Evolutionary conservation across 139 green algal genomes (phyloP).

Genomic region (Axilococcus clingmanii): DNA sequence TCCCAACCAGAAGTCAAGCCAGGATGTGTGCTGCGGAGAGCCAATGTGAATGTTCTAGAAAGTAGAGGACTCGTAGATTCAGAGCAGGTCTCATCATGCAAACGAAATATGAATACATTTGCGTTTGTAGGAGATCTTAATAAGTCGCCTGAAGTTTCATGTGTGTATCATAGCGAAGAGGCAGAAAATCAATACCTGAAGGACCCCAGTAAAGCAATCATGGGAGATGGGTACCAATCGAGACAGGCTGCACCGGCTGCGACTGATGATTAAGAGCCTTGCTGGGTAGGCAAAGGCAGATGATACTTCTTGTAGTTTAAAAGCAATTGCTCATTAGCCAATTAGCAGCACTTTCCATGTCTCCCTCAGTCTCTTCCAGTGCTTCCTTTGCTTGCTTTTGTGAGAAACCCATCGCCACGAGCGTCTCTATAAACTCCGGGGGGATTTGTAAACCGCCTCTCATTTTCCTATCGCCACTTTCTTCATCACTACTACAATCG

Average conservation of each 20-base stretch:
- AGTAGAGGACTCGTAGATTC: slow-evolving; percentile 68
- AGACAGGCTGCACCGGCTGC: neutral
- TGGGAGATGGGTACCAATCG: slow-evolving; percentile 56
- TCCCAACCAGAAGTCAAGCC: slow-evolving; percentile 93
- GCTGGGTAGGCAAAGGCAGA: too few species aligned
- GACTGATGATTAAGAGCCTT: neutral
- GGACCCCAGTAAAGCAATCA: slow-evolving; percentile 43
- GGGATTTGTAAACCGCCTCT: neutral
- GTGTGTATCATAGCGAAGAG: slow-evolving; percentile 96
- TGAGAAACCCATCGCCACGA: slow-evolving; percentile 59
- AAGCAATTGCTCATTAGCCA: slow-evolving; percentile 46
- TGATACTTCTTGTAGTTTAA: slow-evolving; percentile 9
- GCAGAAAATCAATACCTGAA: slow-evolving; percentile 80
- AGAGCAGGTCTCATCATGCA: slow-evolving; percentile 77
- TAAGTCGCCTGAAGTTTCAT: slow-evolving; percentile 74
- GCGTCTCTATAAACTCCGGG: slow-evolving; percentile 13
- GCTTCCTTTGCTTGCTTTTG: slow-evolving; percentile 46
- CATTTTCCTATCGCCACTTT: neutral
- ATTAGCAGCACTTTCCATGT: slow-evolving; percentile 45
- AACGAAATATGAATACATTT: slow-evolving; percentile 98
- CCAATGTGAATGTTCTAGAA: slow-evolving; percentile 91
- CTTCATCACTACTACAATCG: neutral
- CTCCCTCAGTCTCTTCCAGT: slow-evolving; percentile 42
- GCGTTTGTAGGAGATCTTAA: slow-evolving; percentile 94
- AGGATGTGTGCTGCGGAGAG: slow-evolving; percentile 86